phyloP scores from a whole-genome alignment of 768 basidiomycete species.

The Naganishia friedmannii region DNA sequence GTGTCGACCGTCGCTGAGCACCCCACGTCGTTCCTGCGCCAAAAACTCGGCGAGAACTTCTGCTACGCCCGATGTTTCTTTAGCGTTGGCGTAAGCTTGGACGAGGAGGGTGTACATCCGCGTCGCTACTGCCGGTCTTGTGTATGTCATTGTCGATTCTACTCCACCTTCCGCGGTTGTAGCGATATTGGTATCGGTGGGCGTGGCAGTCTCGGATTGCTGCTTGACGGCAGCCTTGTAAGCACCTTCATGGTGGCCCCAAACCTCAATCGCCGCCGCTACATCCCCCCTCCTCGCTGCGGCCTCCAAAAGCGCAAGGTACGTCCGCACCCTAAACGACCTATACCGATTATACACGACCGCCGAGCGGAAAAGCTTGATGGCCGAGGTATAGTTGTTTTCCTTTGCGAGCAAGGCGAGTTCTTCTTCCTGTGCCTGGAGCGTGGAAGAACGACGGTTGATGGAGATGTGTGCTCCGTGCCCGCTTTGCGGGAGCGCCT shows the following conservation, averaged over 20 bases:
- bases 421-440: slow-evolving; percentile 10
- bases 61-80: slow-evolving; percentile 58
- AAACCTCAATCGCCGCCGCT: slow-evolving; percentile 65
- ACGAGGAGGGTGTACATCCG: slow-evolving; percentile 61
- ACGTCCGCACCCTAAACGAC: slow-evolving; percentile 52
- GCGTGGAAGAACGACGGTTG: neutral
- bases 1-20: slow-evolving; percentile 7
- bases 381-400: slow-evolving; percentile 66
- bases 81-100: slow-evolving; percentile 59
- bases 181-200: no score
- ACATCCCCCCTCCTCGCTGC: slow-evolving; percentile 62
- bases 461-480: neutral
- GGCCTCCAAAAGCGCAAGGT: slow-evolving; percentile 61
- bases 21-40: slow-evolving; percentile 31
- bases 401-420: slow-evolving; percentile 32
- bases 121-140: neutral
- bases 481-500: neutral
- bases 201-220: neutral
- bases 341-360: slow-evolving; percentile 49
- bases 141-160: neutral
- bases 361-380: slow-evolving; percentile 69
- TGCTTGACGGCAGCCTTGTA: no score
- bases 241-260: slow-evolving; percentile 60
- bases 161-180: no score
- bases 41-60: slow-evolving; percentile 65